Conservation (phyloP, 495 filamentous ascomycete species). For the Podospora comata region DNA sequence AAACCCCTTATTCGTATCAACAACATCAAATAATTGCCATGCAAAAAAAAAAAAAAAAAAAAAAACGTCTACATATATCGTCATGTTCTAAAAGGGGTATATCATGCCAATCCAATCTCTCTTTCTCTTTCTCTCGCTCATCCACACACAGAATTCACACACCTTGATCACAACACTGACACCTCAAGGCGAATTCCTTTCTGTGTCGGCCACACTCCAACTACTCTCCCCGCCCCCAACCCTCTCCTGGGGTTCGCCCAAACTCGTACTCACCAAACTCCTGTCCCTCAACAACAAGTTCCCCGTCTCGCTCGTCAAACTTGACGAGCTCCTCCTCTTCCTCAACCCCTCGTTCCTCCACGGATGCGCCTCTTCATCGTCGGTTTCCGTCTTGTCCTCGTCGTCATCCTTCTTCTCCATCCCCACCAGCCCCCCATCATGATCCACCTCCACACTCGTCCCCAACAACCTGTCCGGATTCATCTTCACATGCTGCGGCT, state of each 20-base stretch:
- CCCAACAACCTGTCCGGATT: conserved; percentile 42
- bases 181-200: not conserved
- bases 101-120: conserved; percentile 8
- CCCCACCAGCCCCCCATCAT: conserved; percentile 3
- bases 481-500: conserved; percentile 40
- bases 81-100: conserved; percentile 5
- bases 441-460: conserved; percentile 17
- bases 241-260: conserved; percentile 16
- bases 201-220: conserved; percentile 18
- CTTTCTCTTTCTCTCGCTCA: not conserved
- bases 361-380: conserved; percentile 30
- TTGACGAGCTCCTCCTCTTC: conserved; percentile 1
- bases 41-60: not conserved
- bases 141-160: not conserved
- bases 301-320: not conserved
- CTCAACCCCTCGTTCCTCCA: conserved; percentile 34
- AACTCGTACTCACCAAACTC: conserved; percentile 17
- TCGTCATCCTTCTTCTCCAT: conserved; percentile 22
- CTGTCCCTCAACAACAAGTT: conserved; percentile 5
- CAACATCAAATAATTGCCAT: not conserved
- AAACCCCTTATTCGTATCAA: not conserved
- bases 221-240: conserved; percentile 10
- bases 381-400: conserved; percentile 9
- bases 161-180: not conserved
- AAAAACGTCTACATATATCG: not conserved